Conservation (phyloP, 2,329 filamentous ascomycete species). For the Fusarium nodosum region DNA sequence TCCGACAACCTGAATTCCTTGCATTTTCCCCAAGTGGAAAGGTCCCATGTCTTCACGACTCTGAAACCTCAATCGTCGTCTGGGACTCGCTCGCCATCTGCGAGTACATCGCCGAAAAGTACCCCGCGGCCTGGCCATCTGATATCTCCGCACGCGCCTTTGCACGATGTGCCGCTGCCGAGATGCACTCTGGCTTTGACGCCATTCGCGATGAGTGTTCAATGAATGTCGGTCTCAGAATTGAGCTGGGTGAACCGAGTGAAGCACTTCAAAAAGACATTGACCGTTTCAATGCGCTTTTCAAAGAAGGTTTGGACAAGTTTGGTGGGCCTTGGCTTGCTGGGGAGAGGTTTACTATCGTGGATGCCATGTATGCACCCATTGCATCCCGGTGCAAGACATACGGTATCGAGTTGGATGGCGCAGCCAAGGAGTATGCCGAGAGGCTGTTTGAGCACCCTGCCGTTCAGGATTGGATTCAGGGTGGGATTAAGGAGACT, state of each 20-base stretch:
- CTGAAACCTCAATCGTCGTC: constrained; percentile 51
- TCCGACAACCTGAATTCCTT: constrained; percentile 53
- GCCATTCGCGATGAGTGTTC: constrained; percentile 59
- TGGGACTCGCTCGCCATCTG: constrained; percentile 64
- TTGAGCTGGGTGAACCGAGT: constrained; percentile 51
- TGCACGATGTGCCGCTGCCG: constrained; percentile 60
- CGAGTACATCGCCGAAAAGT: constrained; percentile 61
- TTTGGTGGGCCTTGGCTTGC: constrained; percentile 61
- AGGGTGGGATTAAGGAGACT: constrained; percentile 55
- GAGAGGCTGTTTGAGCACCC: constrained; percentile 53
- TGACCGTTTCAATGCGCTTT: constrained; percentile 54
- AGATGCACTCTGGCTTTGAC: constrained; percentile 63
- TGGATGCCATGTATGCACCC: constrained; percentile 60
- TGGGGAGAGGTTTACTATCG: constrained; percentile 55
- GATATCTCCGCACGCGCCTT: constrained; percentile 58
- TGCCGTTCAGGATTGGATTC: constrained; percentile 57
- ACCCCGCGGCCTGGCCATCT: constrained; percentile 60
- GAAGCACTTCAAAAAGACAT: constrained; percentile 54
- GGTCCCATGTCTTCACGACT: constrained; percentile 58
- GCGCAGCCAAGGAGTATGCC: constrained; percentile 52
- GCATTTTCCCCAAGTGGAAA: constrained; percentile 59
- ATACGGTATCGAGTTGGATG: constrained; percentile 53
- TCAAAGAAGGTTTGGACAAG: constrained; percentile 54
- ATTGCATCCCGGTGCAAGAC: constrained; percentile 58
- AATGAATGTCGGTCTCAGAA: constrained; percentile 59